Evolutionary conservation across 2,329 filamentous ascomycete species (phyloP).

Genomic region (Colletotrichum sp.): DNA sequence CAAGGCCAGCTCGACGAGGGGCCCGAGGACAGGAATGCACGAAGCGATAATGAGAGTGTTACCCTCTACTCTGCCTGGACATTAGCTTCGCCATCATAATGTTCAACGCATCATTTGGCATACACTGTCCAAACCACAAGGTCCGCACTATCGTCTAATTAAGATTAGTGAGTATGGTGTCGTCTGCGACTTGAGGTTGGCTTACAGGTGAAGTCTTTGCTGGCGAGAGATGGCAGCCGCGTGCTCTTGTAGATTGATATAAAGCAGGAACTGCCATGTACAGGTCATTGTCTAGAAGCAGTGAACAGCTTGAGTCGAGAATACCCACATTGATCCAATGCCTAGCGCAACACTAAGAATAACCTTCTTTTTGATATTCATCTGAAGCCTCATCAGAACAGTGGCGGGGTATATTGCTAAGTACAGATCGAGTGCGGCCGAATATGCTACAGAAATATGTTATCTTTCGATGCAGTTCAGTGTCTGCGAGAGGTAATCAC

Average conservation of each 20-base stretch:
- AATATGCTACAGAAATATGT: not conserved
- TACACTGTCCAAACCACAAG: conserved; percentile 3
- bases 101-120: not conserved
- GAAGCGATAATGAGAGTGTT: not conserved
- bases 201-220: not conserved
- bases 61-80: not conserved
- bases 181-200: rapidly evolving
- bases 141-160: not conserved
- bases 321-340: not conserved
- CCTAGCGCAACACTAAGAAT: conserved; percentile 28
- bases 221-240: not conserved
- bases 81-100: not conserved
- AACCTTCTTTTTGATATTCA: conserved; percentile 28
- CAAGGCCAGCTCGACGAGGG: not conserved
- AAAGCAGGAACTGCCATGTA: not conserved
- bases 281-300: rapidly evolving
- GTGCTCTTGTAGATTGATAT: conserved; percentile 1
- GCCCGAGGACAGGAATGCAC: not conserved
- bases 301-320: rapidly evolving
- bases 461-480: not conserved
- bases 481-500: not conserved
- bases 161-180: not conserved
- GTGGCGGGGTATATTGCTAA: conserved; percentile 28
- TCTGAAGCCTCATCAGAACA: conserved; percentile 25
- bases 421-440: conserved; percentile 26